Conservation (phyloP, 208 protist genomes). For the Naegleria fowleri region DNA sequence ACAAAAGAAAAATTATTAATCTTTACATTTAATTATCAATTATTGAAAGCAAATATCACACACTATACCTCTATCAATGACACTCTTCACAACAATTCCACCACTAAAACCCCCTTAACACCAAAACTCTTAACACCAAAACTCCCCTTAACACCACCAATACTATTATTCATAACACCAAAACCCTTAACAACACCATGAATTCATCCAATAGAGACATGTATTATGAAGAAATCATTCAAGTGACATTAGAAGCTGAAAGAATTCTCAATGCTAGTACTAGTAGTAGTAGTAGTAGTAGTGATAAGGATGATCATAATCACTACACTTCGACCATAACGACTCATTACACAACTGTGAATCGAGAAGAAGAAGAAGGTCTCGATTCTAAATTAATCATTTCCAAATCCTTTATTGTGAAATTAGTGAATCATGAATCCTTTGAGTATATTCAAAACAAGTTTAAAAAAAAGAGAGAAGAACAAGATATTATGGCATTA, state of each 20-base stretch:
- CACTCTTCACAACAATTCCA: no score
- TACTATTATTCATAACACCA: no score
- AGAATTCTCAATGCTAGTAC: not conserved
- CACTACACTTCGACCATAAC: not conserved
- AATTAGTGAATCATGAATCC: not conserved
- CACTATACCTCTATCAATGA: not conserved
- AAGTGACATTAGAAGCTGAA: not conserved
- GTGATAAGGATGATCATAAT: no score
- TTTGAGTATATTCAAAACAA: not conserved
- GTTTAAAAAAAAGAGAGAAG: not conserved
- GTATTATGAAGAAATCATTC: not conserved
- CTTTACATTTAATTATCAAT: constrained; percentile 41
- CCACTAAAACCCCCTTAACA: no score
- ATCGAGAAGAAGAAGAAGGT: no score
- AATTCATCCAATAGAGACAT: no score
- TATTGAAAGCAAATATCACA: constrained; percentile 25
- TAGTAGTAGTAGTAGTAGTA: not conserved
- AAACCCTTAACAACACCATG: no score
- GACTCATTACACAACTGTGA: not conserved
- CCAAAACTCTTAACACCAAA: no score
- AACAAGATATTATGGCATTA: not conserved
- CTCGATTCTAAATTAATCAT: not conserved
- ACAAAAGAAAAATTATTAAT: constrained; percentile 53
- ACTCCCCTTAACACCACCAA: no score
- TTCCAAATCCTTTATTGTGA: not conserved